These are phyloP conservation scores for Ophiocordyceps camponoti-saundersi DNA, from an alignment of 2,329 filamentous ascomycete species.

Conservation along the genomic window DNA sequence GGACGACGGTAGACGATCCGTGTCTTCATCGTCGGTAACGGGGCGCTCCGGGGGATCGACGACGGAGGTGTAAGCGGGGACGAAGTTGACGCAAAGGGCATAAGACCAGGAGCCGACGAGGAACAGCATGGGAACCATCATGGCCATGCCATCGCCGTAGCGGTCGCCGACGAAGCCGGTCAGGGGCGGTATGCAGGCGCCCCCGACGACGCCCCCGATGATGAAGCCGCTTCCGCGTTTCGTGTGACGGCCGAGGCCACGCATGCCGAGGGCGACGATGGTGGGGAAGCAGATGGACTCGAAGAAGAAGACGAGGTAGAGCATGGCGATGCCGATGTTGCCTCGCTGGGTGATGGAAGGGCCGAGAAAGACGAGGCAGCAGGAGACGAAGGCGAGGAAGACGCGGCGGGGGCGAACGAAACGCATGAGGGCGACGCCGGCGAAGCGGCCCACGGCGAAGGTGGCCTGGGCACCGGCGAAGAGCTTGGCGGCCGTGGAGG, in stretches of 20 bases:
- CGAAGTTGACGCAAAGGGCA: conserved; percentile 46
- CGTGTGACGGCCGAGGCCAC: conserved; percentile 57
- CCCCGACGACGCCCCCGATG: conserved; percentile 53
- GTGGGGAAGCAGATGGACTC: conserved; percentile 70
- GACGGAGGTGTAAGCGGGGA: conserved; percentile 42
- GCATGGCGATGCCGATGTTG: conserved; percentile 37
- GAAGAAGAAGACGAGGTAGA: conserved; percentile 60
- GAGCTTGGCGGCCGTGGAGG: conserved; percentile 42
- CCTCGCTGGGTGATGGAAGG: conserved; percentile 28
- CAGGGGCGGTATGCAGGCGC: conserved; percentile 57
- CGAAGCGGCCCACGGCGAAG: conserved; percentile 58
- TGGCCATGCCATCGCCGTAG: conserved; percentile 40
- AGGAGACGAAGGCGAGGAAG: conserved; percentile 47
- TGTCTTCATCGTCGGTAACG: conserved; percentile 26
- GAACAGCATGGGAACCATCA: conserved; percentile 48
- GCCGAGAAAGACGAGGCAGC: conserved; percentile 45
- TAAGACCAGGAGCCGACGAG: conserved; percentile 40
- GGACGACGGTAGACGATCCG: conserved; percentile 12
- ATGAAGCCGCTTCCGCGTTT: conserved; percentile 59
- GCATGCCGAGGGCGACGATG: conserved; percentile 62
- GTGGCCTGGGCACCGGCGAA: conserved; percentile 59
- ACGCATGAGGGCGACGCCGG: conserved; percentile 49
- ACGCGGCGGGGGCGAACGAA: conserved; percentile 48
- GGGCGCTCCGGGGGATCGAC: conserved; percentile 29
- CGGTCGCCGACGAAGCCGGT: conserved; percentile 50